A percentile compares a stretch with the other conserved stretches of the same genome.
These are phyloP conservation scores for Austroboletus niveus DNA, from an alignment of 1,284 basidiomycete species.

Conservation along the genomic window DNA sequence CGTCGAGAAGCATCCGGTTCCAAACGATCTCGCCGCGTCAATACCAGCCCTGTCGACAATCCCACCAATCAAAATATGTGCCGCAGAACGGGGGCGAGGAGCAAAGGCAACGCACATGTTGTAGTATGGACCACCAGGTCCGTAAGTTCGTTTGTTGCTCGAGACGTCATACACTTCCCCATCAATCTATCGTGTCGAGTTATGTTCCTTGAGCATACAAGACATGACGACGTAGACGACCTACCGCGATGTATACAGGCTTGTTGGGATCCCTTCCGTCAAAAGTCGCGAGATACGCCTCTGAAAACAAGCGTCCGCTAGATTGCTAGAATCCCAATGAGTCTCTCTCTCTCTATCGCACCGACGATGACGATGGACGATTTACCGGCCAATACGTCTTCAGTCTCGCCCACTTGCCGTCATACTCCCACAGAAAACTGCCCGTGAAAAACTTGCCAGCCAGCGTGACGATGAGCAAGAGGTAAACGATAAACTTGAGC, in stretches of 20 bases:
- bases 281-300: slow-evolving; percentile 63
- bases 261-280: slow-evolving; percentile 70
- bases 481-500: slow-evolving; percentile 64
- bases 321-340: slow-evolving; percentile 34
- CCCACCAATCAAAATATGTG: slow-evolving; percentile 13
- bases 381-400: slow-evolving; percentile 65
- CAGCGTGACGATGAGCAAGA: slow-evolving; percentile 51
- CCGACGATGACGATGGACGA: neutral
- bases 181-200: slow-evolving; percentile 60
- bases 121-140: slow-evolving; percentile 84
- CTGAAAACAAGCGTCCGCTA: slow-evolving; percentile 72
- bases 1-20: slow-evolving; percentile 87
- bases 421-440: slow-evolving; percentile 76
- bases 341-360: too few relatives aligned
- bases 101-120: slow-evolving; percentile 60
- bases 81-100: slow-evolving; percentile 13
- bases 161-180: slow-evolving; percentile 93
- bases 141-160: slow-evolving; percentile 75
- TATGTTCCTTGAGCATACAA: slow-evolving; percentile 11
- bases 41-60: slow-evolving; percentile 64
- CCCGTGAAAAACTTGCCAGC: slow-evolving; percentile 81
- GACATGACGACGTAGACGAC: slow-evolving; percentile 26
- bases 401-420: slow-evolving; percentile 55
- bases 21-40: slow-evolving; percentile 88
- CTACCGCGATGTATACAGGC: slow-evolving; percentile 84